Conservation (phyloP, 208 protist genomes). For the Porcisia hertigi region DNA sequence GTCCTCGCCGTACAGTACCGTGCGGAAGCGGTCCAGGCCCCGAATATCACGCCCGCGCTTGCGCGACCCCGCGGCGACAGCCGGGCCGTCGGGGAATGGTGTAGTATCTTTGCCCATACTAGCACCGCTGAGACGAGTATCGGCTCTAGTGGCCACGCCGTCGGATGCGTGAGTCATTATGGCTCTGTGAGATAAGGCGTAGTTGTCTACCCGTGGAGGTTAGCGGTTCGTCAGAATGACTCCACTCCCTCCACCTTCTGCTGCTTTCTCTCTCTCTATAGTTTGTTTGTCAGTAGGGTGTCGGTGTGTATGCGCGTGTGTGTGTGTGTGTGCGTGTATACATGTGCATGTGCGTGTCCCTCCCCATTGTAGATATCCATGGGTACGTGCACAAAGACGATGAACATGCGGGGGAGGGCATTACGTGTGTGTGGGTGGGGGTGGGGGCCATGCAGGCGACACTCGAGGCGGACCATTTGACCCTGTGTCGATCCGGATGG, state of each 20-base stretch:
- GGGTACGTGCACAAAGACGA: background rate
- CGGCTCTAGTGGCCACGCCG: slow-evolving; percentile 5
- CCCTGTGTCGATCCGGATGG: background rate
- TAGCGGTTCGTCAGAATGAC: too few relatives aligned
- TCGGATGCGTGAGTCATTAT: slow-evolving; percentile 51
- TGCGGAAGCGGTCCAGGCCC: slow-evolving; percentile 63
- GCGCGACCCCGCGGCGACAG: slow-evolving; percentile 39
- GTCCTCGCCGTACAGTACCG: slow-evolving; percentile 72
- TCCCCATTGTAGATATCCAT: background rate
- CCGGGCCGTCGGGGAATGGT: background rate
- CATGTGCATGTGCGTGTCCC: background rate
- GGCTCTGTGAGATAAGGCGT: too few relatives aligned
- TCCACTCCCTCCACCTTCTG: too few relatives aligned
- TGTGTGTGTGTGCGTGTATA: background rate
- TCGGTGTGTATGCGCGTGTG: background rate
- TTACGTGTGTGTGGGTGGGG: background rate
- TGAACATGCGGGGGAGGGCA: background rate
- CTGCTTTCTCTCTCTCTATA: background rate
- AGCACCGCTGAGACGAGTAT: background rate
- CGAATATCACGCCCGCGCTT: slow-evolving; percentile 81
- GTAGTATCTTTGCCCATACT: background rate
- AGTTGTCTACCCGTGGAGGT: too few relatives aligned
- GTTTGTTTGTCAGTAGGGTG: background rate
- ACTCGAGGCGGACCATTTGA: background rate
- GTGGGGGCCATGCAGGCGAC: background rate